Base-by-base conservation (phyloP, 73 alveolate species). In the Uronychia setigera region DNA sequence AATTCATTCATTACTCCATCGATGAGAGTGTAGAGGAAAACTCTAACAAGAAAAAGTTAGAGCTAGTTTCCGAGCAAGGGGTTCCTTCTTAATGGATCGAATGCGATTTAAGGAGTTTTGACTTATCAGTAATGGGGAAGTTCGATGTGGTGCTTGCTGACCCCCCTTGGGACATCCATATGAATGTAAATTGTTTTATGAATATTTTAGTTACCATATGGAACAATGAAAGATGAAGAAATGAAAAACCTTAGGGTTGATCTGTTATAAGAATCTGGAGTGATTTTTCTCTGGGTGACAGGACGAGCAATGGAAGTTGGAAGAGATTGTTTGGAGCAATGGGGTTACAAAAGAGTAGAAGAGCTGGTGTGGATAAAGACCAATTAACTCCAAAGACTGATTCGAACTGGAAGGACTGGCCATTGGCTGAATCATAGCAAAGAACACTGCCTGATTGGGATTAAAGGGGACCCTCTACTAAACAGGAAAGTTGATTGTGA, bases 81-180 rank as follows among this genome's bases (percentile, higher is more conserved):
- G 19, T 11, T 19, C 67, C 67, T 31, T 59, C 98, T 9, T 90
- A 96, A 91, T 94, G 98, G 99, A 93, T 96, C 60, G 92, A 93
- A 81, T 95, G 99, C 79, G 98, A 96, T 93, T 82, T 96, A 31
- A 91, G 97, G 88, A 78, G 86, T 31, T 88, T 96, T 60, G 97
- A 96, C 87, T 95, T 91, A 79, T 80, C 95, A 30, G 93, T 91
- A 19, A 77, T 94, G 75, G 99, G 99, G 35, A 83, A 96, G 88
- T 94, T 97, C 84, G 97, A 95, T 78, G 99, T 96, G 29, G 95
- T 98, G 67, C 94, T 96, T 98, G 99, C 99, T 35, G 99, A 98
- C 82, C 99, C 99, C 0, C 99, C 99, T 9, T 98, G 99, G 99
- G 99, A 97, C 86, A 98, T 98, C 78, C 99, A 98, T 89, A 98